Percentiles rank a stretch among this genome's conserved stretches.
Evolutionary conservation across 768 basidiomycete species (phyloP).

Genomic region (Cyclocybe aegerita): DNA sequence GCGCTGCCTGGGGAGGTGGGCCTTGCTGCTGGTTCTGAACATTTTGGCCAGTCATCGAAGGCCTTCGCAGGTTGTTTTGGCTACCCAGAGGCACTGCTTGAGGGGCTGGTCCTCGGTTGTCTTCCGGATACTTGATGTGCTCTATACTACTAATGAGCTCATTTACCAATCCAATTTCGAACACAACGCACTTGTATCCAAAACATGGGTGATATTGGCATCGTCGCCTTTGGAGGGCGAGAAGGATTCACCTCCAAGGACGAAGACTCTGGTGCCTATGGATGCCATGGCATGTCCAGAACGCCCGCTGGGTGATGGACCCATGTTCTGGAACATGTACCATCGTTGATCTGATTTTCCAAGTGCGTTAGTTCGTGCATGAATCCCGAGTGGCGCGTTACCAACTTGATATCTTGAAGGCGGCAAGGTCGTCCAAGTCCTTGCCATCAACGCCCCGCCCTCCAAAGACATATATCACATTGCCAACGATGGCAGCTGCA

Average conservation of each 20-base stretch:
- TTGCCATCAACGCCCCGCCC: slow-evolving; percentile 97
- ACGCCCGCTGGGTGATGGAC: slow-evolving; percentile 87
- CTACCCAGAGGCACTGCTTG: slow-evolving; percentile 20
- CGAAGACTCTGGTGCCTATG: slow-evolving; percentile 83
- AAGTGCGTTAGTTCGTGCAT: neutral
- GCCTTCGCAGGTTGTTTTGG: slow-evolving; percentile 45
- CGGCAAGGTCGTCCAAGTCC: slow-evolving; percentile 90
- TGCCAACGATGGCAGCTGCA: slow-evolving; percentile 93
- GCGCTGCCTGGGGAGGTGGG: slow-evolving; percentile 17
- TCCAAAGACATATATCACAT: slow-evolving; percentile 97
- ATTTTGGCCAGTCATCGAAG: slow-evolving; percentile 40
- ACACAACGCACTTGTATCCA: slow-evolving; percentile 84
- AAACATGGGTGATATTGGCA: slow-evolving; percentile 77
- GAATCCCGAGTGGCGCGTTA: slow-evolving; percentile 14
- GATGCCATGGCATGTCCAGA: slow-evolving; percentile 99
- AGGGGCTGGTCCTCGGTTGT: slow-evolving; percentile 32
- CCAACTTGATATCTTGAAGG: slow-evolving; percentile 97
- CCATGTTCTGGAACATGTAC: slow-evolving; percentile 99
- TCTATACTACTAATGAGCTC: slow-evolving; percentile 38
- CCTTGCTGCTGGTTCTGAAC: slow-evolving; percentile 21
- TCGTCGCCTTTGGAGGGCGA: slow-evolving; percentile 74
- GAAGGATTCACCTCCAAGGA: slow-evolving; percentile 93
- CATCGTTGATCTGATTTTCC: slow-evolving; percentile 79
- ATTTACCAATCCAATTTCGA: slow-evolving; percentile 2
- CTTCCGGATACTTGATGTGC: slow-evolving; percentile 92